These are phyloP conservation scores for Candida takata DNA, from an alignment of 805 yeast species.

Conservation along the genomic window DNA sequence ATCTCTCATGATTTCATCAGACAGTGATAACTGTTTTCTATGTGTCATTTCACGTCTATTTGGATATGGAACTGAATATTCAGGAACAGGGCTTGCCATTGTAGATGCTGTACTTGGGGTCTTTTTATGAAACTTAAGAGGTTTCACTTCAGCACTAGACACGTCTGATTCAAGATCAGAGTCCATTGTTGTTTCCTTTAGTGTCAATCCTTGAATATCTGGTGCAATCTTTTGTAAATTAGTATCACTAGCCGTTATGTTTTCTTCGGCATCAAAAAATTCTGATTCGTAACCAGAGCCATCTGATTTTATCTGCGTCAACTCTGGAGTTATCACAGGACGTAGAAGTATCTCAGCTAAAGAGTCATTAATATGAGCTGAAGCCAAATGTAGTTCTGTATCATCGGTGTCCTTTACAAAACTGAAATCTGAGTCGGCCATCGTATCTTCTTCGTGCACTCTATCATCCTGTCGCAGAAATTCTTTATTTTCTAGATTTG, in stretches of 20 bases:
- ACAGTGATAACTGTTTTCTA: conserved; percentile 20
- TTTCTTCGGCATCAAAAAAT: conserved; percentile 14
- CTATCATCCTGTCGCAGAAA: too few species aligned
- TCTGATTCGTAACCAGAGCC: conserved; percentile 4
- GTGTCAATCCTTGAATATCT: not conserved
- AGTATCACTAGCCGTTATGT: conserved; percentile 2
- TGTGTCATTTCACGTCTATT: conserved; percentile 5
- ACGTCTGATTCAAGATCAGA: not conserved
- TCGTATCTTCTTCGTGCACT: not conserved
- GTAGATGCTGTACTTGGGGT: conserved; percentile 14
- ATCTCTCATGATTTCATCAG: conserved; percentile 24
- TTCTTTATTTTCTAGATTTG: too few species aligned
- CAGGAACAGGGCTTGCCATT: conserved; percentile 3
- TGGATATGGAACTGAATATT: not conserved
- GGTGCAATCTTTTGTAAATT: not conserved
- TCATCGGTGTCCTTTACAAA: not conserved
- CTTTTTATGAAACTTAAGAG: conserved; percentile 20
- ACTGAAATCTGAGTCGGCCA: conserved; percentile 1
- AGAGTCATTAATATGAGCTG: too few species aligned
- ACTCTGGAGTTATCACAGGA: not conserved
- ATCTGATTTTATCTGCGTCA: too few species aligned
- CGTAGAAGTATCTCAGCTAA: not conserved
- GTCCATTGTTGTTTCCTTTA: not conserved
- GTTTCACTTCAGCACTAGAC: conserved; percentile 14
- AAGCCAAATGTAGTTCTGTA: too few species aligned